Base-by-base conservation (phyloP, 1,284 basidiomycete genomes). In the Exobasidium cylindrosporum region DNA sequence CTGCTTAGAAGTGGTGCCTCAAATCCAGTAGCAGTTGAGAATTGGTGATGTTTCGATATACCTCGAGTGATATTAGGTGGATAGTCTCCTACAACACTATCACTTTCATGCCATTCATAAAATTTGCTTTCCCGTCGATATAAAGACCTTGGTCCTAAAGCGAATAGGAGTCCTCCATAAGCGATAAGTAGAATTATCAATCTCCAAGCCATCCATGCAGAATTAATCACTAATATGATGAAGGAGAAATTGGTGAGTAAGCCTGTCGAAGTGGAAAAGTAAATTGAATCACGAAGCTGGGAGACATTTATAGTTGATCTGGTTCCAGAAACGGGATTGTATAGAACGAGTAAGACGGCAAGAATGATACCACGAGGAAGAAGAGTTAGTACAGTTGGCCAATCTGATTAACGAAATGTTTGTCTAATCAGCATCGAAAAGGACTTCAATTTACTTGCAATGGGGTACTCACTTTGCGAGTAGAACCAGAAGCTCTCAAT, bases 401-500 rank as follows among this genome's bases (percentile, higher is more conserved):
- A 73, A 49, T 73, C 35, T 40, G 35, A n/a, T n/a, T n/a, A n/a
- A n/a, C n/a, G n/a, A n/a, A n/a, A n/a, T n/a, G n/a, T n/a, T n/a
- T n/a, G n/a, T n/a, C 61, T 63, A 45, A n/a, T 13, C 26, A 21
- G 44, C 21, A 32, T 32, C 10, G 57, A 4, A n/a, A n/a, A n/a
- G n/a, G n/a, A 1, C 17, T 7, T 61, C 23, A 43, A 30, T n/a
- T n/a, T 24, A 24, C 29, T 26, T 28, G 7, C 14, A n/a, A 17
- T 11, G 3, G 17, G 26, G 24, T 23, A 63, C 61, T 59, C 46
- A 63, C 61, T 73, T 56, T 73, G 71, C 28, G 67, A 68, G 30
- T 62, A 64, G 60, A 62, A 65, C 71, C 71, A 73, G 26, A 57
- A 66, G 4, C 67, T 60, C 40, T 73, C 71, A 59, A 69, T 71